Evolutionary conservation across 2,329 filamentous ascomycete species (phyloP).

Genomic region (Colletotrichum brevisporum): DNA sequence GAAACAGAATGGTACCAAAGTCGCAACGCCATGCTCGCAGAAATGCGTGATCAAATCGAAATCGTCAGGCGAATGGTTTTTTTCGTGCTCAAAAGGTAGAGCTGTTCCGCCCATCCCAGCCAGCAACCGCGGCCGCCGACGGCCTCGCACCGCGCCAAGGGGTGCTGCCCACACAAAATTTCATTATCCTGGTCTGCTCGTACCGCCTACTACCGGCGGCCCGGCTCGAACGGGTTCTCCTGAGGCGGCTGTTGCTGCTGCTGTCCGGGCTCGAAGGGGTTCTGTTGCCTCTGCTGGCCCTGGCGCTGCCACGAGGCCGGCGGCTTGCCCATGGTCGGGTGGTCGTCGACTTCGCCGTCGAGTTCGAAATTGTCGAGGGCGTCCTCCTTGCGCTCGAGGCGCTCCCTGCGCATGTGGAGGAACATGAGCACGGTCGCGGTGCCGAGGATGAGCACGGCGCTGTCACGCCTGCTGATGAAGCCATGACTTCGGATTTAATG

Average conservation of each 20-base stretch:
- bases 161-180: not conserved
- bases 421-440: constrained; percentile 6
- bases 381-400: constrained; percentile 31
- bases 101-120: not conserved
- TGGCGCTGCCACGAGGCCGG: constrained; percentile 36
- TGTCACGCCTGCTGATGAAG: too few relatives aligned
- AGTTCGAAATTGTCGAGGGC: constrained; percentile 28
- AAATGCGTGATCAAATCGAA: constrained; percentile 27
- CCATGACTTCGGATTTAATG: too few relatives aligned
- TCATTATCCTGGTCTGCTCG: not conserved
- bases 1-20: constrained; percentile 9
- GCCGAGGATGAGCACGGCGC: constrained; percentile 32
- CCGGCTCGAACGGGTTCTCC: constrained; percentile 35
- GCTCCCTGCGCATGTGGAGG: constrained; percentile 31
- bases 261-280: constrained; percentile 30
- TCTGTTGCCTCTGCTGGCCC: constrained; percentile 9
- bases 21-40: constrained; percentile 39
- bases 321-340: constrained; percentile 38
- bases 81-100: not conserved
- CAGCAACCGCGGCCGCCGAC: too few relatives aligned
- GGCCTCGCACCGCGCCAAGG: not conserved
- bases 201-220: constrained; percentile 17
- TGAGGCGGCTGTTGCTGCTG: constrained; percentile 14
- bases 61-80: not conserved
- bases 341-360: constrained; percentile 35